Evolutionary conservation across 1,284 basidiomycete species (phyloP), one percentile per base, ranked within the genome.

Genomic region (Gyrodon tennesseensis): DNA sequence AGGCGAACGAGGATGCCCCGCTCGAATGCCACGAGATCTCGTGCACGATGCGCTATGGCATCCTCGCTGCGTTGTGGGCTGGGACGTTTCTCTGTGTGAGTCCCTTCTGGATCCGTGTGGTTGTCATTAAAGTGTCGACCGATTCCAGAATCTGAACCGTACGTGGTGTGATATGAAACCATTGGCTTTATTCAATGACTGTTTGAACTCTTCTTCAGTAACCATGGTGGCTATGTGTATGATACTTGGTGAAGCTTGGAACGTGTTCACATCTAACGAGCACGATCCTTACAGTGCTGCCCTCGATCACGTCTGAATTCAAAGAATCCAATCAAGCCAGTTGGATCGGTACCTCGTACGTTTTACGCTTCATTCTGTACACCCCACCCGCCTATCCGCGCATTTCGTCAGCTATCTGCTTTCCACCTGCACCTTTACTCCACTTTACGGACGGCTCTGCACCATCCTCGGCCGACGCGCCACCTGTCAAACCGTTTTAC

Each of bases 211-310:
- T 13, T 44, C 19, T n/a, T n/a, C 34, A 74, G 70, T 71, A 16
- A 74, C 72, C 6, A 71, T 71, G 67, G 71, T 73, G 12, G 72
- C 70, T 23, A 74, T 69, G 2, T 52, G 69, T 74, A 44, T 11
- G 69, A 19, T 34, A 18, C 13, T 40, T 40, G 23, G 25, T 44
- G 3, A 6, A 3, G 3, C 11, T 46, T 34, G n/a, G 7, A 18
- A 23, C 19, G 3, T 15, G 15, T 18, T 53, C n/a, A 4, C 27
- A 16, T 53, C 61, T 70, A 7, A 72, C 15, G 4, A n/a, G 9
- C 40, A 15, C n/a, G 31, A 34, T 9, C 31, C 31, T 34, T 21
- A 25, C 31, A 72, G 70, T 71, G 25, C 39, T 71, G 0, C 71
- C 69, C 18, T 65, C 70, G 9, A 72, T 70, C 48, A 70, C 69